Evolutionary conservation across 73 alveolate genomes (phyloP), one percentile per base, ranked within the genome.

Genomic region (Stentor roeselii): DNA sequence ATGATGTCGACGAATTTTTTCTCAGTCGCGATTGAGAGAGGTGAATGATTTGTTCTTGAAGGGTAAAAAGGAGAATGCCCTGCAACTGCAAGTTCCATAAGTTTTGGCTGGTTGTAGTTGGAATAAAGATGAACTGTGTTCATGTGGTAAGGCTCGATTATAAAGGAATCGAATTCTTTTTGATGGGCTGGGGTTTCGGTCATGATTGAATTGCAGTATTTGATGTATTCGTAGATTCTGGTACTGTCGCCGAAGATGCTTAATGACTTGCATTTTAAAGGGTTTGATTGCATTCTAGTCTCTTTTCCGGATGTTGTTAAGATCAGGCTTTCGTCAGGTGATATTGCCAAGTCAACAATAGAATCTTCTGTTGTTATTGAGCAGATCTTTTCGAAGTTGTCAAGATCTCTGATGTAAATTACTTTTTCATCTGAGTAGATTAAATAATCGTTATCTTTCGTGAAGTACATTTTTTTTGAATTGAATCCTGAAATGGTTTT

Each of bases 1-100:
- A 67, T 67, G 34, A 36, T 27, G 2, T 67, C 80, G 21, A 15
- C 50, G 80, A 67, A 67, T 67, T 67, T 67, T 32, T 67, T 67
- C 11, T 67, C 80, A 15, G 34, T 21, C 27, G 41, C 11, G 34
- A 67, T 67, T 67, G 50, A n/a, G 21, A 67, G 34, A 30, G 80
- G 80, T 27, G 80, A 27, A 21, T 67, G 41, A 1, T 40, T 40
- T 21, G 80, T 30, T 21, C 37, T n/a, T 1, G 42, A 21, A 21
- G 80, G 80, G 80, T 27, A 67, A 32, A 67, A 67, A 30, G 80
- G 42, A 2, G 41, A 21, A 2, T 67, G 41, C 14, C 2, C 41
- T 1, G 21, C 41, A 67, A 67, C 41, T 0, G 41, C 80, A 1
- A 30, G 21, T 30, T n/a, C 37, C 0, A 67, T 15, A 21, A 21